Base-by-base conservation (phyloP, 495 filamentous ascomycete genomes). In the Penicillium arizonense region DNA sequence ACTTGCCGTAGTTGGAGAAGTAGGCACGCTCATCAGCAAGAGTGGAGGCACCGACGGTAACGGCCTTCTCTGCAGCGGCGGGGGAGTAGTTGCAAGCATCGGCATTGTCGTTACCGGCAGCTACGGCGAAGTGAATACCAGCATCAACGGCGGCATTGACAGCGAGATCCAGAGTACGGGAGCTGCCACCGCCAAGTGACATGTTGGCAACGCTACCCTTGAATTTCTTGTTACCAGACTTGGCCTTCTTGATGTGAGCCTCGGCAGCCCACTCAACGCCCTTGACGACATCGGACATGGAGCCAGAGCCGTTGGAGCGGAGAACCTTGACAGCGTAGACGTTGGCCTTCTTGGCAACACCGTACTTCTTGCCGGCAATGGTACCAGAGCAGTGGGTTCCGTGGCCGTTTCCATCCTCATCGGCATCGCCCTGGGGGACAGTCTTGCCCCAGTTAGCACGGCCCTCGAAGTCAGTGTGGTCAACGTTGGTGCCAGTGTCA, bases 1-100 rank as follows among this genome's bases (percentile, higher is more conserved):
- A 99, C 82, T 91, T 93, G 70, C 95, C 95, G 75, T 86, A 97
- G 87, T 99, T 99, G 83, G 95, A 97, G 87, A 99, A 99, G 84
- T 97, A 99, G 57, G 95, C 95, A 73, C 95, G 93, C 81, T 91
- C 89, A 71, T 99, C 95, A 59, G 81, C 81, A 30, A 99, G 81
- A 52, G 89, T 96, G 16, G 91, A 96, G 55, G 95, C 95, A 68
- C 92, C 95, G 53, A 99, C 95, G 43, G 95, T 99, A 63, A 99
- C 86, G 49, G 95, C 92, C 68, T 92, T 90, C 61, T 85, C 83
- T 56, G 95, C 90, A 45, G 92, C 87, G 58, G 95, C 95, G 26
- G 95, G 95, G n/a, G 95, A 99, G 82, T 97, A 99, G 77, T 91
- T 93, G 87, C 95, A 99, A 46, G 95, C 95, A 76, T 99, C 91